A percentile compares a stretch with the other conserved stretches of the same genome.
Conservation (phyloP, 768 basidiomycete species). For the Pisolithus albus region DNA sequence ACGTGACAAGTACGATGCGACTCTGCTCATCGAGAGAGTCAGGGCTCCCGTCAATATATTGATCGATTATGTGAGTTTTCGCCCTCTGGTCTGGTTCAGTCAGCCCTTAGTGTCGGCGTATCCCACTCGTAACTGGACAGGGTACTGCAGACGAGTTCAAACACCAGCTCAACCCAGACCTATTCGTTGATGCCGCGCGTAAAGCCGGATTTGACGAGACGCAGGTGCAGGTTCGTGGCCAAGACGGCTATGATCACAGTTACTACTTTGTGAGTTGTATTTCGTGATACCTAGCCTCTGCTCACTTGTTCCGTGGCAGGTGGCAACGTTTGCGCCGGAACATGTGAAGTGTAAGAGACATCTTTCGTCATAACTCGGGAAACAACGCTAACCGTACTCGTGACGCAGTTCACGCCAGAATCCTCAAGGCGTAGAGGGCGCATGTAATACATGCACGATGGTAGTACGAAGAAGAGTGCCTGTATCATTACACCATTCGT, state of each 20-base stretch:
- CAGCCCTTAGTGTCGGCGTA: not conserved
- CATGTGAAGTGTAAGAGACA: slow-evolving; percentile 74
- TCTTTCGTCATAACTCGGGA: no score
- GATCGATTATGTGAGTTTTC: slow-evolving; percentile 68
- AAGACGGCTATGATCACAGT: slow-evolving; percentile 82
- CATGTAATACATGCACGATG: not conserved
- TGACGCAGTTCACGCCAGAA: slow-evolving; percentile 74
- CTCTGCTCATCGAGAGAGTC: slow-evolving; percentile 62
- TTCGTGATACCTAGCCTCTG: not conserved
- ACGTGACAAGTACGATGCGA: slow-evolving; percentile 70
- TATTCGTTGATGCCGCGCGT: slow-evolving; percentile 74
- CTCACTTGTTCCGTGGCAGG: slow-evolving; percentile 36
- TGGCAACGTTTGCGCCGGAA: slow-evolving; percentile 84
- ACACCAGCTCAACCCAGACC: slow-evolving; percentile 85
- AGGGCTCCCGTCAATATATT: slow-evolving; percentile 69
- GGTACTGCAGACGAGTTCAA: slow-evolving; percentile 79
- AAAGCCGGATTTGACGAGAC: slow-evolving; percentile 64
- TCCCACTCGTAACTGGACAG: slow-evolving; percentile 29
- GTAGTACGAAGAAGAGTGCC: no score
- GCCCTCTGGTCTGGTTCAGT: no score
- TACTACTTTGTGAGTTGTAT: slow-evolving; percentile 71
- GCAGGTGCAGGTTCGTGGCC: slow-evolving; percentile 71
- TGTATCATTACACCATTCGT: no score
- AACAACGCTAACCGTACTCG: not conserved
- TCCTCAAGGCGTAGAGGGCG: slow-evolving; percentile 62